phyloP scores from a whole-genome alignment of 2,329 filamentous ascomycete species.

The Ramularia collo-cygni region DNA sequence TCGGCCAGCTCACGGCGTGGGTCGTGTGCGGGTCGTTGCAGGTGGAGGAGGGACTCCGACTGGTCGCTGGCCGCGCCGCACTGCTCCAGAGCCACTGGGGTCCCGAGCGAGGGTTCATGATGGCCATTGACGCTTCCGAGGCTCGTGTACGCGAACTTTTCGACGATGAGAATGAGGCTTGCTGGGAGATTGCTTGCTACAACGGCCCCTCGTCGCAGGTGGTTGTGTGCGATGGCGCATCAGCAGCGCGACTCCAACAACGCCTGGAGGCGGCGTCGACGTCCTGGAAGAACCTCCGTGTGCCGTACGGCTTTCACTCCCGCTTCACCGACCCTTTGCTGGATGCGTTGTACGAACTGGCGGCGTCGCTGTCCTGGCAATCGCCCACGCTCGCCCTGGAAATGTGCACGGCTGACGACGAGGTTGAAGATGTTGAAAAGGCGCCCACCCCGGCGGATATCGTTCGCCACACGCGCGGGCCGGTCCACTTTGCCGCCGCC shows the following conservation, averaged over 20 bases:
- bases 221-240: constrained; percentile 2
- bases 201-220: constrained; percentile 9
- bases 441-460: background rate
- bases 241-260: background rate
- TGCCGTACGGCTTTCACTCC: constrained; percentile 13
- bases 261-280: background rate
- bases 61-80: constrained; percentile 7
- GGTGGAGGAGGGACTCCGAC: constrained; percentile 6
- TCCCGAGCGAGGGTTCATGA: constrained; percentile 10
- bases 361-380: constrained; percentile 2
- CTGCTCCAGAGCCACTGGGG: constrained; percentile 7
- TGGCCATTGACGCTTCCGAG: constrained; percentile 7
- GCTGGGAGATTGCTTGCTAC: constrained; percentile 12
- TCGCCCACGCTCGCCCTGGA: constrained; percentile 6
- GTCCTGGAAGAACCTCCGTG: constrained; percentile 8
- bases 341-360: constrained; percentile 3
- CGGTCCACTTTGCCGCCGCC: constrained; percentile 9
- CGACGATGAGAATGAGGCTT: background rate
- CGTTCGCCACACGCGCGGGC: constrained; percentile 6
- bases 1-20: constrained; percentile 11
- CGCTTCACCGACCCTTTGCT: constrained; percentile 7
- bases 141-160: background rate
- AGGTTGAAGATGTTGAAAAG: background rate
- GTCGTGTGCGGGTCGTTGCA: constrained; percentile 6
- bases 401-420: background rate